A percentile compares a stretch with the other conserved stretches of the same genome.
Conservation (phyloP, 2,329 filamentous ascomycete genomes). For the Fusarium oligoseptatum region DNA sequence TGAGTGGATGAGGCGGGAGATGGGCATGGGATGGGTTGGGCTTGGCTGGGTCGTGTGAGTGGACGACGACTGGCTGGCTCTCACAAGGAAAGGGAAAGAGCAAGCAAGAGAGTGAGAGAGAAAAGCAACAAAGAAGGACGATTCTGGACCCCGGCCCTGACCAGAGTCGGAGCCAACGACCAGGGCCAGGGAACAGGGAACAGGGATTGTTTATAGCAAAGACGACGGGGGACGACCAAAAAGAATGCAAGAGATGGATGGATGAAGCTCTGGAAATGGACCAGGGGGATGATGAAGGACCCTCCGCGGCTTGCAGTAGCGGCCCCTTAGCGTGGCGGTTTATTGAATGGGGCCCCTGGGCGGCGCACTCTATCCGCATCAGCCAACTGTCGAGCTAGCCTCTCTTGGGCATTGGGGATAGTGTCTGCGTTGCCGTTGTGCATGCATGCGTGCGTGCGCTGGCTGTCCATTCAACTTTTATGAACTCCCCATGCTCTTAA, state of each 20-base stretch:
- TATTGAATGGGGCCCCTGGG: conserved; percentile 43
- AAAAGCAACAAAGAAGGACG: neutral
- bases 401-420: neutral
- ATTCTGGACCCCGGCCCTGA: conserved; percentile 14
- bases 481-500: conserved; percentile 1
- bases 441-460: neutral
- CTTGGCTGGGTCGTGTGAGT: conserved; percentile 2
- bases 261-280: conserved; percentile 7
- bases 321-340: conserved; percentile 42
- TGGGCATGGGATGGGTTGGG: conserved; percentile 10
- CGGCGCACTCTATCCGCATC: conserved; percentile 7
- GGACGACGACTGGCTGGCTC: neutral
- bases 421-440: neutral
- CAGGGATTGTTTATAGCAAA: neutral
- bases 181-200: neutral
- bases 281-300: conserved; percentile 29
- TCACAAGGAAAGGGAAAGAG: no score
- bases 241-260: conserved; percentile 1
- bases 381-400: conserved; percentile 14
- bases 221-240: neutral
- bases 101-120: conserved; percentile 3
- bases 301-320: conserved; percentile 43
- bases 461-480: neutral
- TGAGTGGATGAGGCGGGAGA: conserved; percentile 24
- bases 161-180: conserved; percentile 2